Conservation (phyloP, 768 basidiomycete genomes). For the Suillus fuscotomentosus region DNA sequence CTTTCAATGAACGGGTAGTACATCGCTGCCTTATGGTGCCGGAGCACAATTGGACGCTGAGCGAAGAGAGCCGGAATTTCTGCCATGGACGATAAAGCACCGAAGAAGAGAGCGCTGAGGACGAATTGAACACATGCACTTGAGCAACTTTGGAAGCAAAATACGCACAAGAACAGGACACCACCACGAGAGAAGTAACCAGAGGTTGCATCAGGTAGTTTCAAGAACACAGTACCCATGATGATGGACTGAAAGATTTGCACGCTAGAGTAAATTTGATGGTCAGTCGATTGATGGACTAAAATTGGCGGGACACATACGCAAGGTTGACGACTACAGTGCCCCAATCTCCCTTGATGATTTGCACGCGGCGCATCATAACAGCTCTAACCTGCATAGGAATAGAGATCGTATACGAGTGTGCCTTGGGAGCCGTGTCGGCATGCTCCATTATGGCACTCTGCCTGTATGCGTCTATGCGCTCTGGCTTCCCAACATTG, state of each 20-base stretch:
- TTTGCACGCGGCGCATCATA: conserved; percentile 44
- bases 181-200: conserved; percentile 89
- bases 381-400: conserved; percentile 47
- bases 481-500: conserved; percentile 46
- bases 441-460: conserved; percentile 57
- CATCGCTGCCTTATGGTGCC: conserved; percentile 46
- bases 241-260: conserved; percentile 45
- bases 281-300: neutral
- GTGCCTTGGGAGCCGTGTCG: conserved; percentile 37
- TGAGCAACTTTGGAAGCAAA: conserved; percentile 22
- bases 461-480: conserved; percentile 41
- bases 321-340: conserved; percentile 29
- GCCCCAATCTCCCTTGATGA: conserved; percentile 39
- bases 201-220: conserved; percentile 66
- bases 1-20: conserved; percentile 50
- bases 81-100: conserved; percentile 58
- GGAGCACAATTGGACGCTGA: conserved; percentile 42
- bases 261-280: conserved; percentile 33
- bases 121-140: neutral
- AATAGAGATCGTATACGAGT: conserved; percentile 48
- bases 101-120: conserved; percentile 53
- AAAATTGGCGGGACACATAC: conserved; percentile 8
- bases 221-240: conserved; percentile 72
- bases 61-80: conserved; percentile 51
- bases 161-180: conserved; percentile 69